Evolutionary conservation across 306 rosid genomes (phyloP).

Genomic region (Trichosanthes truncata): DNA sequence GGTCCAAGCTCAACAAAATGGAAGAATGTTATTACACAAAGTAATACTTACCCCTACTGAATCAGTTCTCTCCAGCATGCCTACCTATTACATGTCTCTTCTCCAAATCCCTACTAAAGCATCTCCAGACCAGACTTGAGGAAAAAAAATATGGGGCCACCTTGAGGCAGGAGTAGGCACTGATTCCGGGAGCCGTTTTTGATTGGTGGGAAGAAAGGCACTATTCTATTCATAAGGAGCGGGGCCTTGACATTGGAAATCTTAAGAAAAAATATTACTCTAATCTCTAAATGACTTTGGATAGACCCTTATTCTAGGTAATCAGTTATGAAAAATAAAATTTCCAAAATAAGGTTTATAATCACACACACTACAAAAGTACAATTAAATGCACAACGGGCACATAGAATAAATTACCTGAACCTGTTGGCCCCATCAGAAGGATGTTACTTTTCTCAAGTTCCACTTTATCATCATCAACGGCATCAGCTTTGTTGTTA

Average conservation of each 20-base stretch:
- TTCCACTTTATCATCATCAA: slow-evolving; percentile 75
- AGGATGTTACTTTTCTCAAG: slow-evolving; percentile 97
- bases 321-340: neutral
- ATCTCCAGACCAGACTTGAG: neutral
- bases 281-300: neutral
- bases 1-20: neutral
- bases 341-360: neutral
- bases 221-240: neutral
- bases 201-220: neutral
- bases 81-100: neutral
- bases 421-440: slow-evolving; percentile 97
- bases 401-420: slow-evolving; percentile 44
- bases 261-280: neutral
- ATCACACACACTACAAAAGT: neutral
- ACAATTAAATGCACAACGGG: neutral
- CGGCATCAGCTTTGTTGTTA: slow-evolving; percentile 26
- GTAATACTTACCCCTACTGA: neutral
- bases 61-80: neutral
- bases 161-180: neutral
- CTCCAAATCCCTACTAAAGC: neutral
- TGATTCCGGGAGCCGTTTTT: neutral
- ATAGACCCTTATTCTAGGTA: neutral
- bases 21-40: neutral
- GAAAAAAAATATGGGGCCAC: neutral
- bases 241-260: neutral